Evolutionary conservation across 805 yeast genomes (phyloP).

Genomic region (Yamadazyma nakazawae): DNA sequence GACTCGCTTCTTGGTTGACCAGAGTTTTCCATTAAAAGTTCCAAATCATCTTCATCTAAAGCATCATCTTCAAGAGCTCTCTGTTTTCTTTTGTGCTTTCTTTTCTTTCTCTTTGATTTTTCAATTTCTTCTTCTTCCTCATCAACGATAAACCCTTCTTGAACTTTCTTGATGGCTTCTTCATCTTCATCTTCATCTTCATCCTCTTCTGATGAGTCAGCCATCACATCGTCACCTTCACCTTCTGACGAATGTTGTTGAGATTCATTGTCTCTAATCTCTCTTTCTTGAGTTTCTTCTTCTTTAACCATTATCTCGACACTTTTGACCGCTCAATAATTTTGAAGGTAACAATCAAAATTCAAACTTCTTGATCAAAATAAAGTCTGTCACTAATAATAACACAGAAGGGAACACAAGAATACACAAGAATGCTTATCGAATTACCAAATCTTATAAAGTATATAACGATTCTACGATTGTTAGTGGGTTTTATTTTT

Average conservation of each 20-base stretch:
- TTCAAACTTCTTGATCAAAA: neutral
- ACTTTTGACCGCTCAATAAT: neutral
- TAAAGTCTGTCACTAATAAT: neutral
- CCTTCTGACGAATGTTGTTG: conserved; percentile 28
- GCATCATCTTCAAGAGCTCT: conserved; percentile 50
- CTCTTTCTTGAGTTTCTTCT: conserved; percentile 26
- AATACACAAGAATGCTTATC: neutral
- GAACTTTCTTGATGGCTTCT: conserved; percentile 77
- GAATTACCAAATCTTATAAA: conserved; percentile 2
- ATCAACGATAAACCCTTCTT: conserved; percentile 93
- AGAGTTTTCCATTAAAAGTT: conserved; percentile 83
- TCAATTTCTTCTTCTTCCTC: conserved; percentile 58
- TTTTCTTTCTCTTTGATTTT: conserved; percentile 26
- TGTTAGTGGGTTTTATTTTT: conserved; percentile 3
- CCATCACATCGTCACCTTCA: conserved; percentile 44
- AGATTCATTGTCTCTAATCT: conserved; percentile 27
- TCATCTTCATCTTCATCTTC: conserved; percentile 85
- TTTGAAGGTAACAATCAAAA: neutral
- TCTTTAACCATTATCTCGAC: conserved; percentile 4
- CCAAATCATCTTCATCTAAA: conserved; percentile 93
- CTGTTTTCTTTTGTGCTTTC: conserved; percentile 38
- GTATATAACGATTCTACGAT: conserved; percentile 2
- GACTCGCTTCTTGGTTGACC: conserved; percentile 57
- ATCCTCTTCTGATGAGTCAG: conserved; percentile 81
- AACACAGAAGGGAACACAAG: neutral